Percentiles rank a stretch among this genome's conserved stretches.
Evolutionary conservation across 148 eudicot genomes (phyloP).

Genomic region (Dysphania ambrosioides): DNA sequence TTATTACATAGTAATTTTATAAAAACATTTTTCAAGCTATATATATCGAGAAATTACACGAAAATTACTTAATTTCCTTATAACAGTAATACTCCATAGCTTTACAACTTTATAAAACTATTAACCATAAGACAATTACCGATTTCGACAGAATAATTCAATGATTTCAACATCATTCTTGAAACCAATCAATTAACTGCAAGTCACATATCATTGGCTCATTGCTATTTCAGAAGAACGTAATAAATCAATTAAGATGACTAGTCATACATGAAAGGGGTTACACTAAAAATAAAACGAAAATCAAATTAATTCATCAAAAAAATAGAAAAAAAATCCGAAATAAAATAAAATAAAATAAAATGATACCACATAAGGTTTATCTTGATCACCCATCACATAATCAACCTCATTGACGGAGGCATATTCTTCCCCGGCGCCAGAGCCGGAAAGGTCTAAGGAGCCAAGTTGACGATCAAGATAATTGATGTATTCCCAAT

Average conservation of each 20-base stretch:
- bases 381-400: neutral
- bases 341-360: too few relatives aligned
- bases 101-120: too few relatives aligned
- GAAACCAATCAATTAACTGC: neutral
- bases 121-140: neutral
- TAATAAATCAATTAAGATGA: neutral
- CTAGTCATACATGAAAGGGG: neutral
- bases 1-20: neutral
- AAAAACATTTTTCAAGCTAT: too few relatives aligned
- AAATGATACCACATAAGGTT: too few relatives aligned
- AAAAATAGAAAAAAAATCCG: too few relatives aligned
- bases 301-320: too few relatives aligned
- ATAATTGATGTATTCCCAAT: slow-evolving; percentile 23
- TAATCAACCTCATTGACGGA: neutral
- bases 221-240: neutral
- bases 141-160: neutral
- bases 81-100: too few relatives aligned
- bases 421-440: neutral
- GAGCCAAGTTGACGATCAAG: slow-evolving; percentile 20
- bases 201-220: neutral
- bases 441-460: too few relatives aligned
- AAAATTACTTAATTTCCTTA: neutral
- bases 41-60: neutral
- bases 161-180: too few relatives aligned
- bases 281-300: neutral